Conservation (phyloP, 495 filamentous ascomycete genomes). For the Xylaria palmicola region DNA sequence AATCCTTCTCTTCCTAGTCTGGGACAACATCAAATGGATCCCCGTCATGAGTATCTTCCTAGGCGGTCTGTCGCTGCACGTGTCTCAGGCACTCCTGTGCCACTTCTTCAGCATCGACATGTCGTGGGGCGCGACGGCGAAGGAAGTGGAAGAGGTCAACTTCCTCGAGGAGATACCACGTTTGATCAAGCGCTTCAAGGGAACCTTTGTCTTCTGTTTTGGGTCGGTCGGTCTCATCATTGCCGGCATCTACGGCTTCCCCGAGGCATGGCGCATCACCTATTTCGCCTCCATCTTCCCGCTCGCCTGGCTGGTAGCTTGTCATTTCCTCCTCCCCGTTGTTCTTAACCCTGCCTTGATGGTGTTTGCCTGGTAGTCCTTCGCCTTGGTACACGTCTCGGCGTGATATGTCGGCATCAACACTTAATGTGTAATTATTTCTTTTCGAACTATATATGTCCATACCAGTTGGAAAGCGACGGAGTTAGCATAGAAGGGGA, state of each 20-base stretch:
- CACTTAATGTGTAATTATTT: constrained; percentile 9
- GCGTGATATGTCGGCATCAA: neutral
- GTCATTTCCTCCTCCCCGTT: constrained; percentile 60
- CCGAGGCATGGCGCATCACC: constrained; percentile 55
- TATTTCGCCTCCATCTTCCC: constrained; percentile 60
- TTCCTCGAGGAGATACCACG: constrained; percentile 62
- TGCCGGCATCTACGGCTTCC: constrained; percentile 42
- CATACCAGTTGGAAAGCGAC: constrained; percentile 5
- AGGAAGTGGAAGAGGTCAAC: constrained; percentile 58
- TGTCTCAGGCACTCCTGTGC: constrained; percentile 58
- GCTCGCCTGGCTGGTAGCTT: constrained; percentile 49
- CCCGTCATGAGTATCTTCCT: constrained; percentile 62
- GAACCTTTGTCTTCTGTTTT: constrained; percentile 57
- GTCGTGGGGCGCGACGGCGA: constrained; percentile 62
- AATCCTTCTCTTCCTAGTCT: constrained; percentile 36
- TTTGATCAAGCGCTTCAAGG: constrained; percentile 58
- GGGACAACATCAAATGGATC: constrained; percentile 64
- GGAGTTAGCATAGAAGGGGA: constrained; percentile 8
- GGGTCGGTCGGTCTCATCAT: constrained; percentile 47
- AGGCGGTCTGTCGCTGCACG: constrained; percentile 63
- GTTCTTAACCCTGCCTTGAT: constrained; percentile 64
- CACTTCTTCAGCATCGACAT: constrained; percentile 65
- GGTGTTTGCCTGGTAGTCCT: constrained; percentile 60
- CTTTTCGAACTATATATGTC: neutral
- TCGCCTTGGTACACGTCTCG: neutral